Conservation (phyloP, 139 green algal species). For the Chlamydomonas sp. region DNA sequence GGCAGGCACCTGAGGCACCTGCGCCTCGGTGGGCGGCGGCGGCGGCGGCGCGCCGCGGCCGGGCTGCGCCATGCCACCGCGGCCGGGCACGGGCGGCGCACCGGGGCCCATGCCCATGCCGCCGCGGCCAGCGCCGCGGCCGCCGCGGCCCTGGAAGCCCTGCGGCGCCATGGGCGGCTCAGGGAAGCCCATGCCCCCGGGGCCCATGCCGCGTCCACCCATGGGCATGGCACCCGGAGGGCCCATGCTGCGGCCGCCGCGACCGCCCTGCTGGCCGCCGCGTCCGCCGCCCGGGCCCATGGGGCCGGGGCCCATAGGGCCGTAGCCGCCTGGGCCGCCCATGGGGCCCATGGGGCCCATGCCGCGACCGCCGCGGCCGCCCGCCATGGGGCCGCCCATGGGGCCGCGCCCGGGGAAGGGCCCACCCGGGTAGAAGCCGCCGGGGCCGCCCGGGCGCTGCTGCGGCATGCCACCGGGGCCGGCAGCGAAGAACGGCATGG, state of each 20-base stretch:
- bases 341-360: no score
- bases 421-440: background rate
- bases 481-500: conserved; percentile 39
- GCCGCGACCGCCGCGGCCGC: conserved; percentile 4
- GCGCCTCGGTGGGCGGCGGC: conserved; percentile 15
- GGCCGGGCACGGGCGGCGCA: background rate
- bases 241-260: conserved; percentile 17
- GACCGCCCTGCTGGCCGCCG: conserved; percentile 30
- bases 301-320: conserved; percentile 1
- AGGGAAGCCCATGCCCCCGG: no score
- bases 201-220: background rate
- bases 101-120: conserved; percentile 13
- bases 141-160: conserved; percentile 27
- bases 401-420: conserved; percentile 2
- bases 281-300: conserved; percentile 20
- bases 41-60: conserved; percentile 15
- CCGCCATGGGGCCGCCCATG: conserved; percentile 11
- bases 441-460: conserved; percentile 11
- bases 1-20: conserved; percentile 14
- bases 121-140: conserved; percentile 16
- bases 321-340: background rate
- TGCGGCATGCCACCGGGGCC: conserved; percentile 38
- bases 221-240: conserved; percentile 8
- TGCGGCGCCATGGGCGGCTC: conserved; percentile 13
- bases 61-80: background rate